Evolutionary conservation across 2,329 filamentous ascomycete species (phyloP), one percentile per base, ranked within the genome.

Genomic region (Mycocentrospora acerina): DNA sequence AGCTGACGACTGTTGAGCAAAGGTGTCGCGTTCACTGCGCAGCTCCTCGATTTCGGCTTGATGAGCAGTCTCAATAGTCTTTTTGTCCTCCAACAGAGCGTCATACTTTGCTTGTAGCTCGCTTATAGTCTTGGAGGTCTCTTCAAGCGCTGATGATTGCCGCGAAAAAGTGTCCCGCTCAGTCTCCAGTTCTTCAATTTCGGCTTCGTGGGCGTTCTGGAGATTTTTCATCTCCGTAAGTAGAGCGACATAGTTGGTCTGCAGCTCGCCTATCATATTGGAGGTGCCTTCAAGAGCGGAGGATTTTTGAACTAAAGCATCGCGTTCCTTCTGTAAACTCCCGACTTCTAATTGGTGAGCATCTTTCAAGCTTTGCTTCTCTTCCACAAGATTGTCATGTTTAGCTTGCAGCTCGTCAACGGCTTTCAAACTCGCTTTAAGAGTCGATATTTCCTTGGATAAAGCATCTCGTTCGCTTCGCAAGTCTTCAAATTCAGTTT

Each of bases 321-420:
- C 48, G 55, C 44, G 7, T 53, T 51, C 22, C 40, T 41, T 19
- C 24, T 43, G 32, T 2, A 53, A 15, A 6, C 34, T 34, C 12
- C 44, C 39, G 12, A 56, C n/a, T 26, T 51, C 49, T 15, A 9
- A 6, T 22, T 22, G 19, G 32, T 63, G 56, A 5, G 54, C 53
- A 30, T 58, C 56, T 35, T 60, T 54, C 3, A 42, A 50, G 19
- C 45, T 40, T 4, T 55, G 57, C 45, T 62, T 62, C 24, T 62
- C 60, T 38, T 52, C 48, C 4, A 62, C 28, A 4, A 64, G 38
- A 31, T 26, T 37, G 32, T 62, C 60, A 32, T 59, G 45, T 6
- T 52, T 51, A 6, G 47, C 48, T 33, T 60, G 57, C 13, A 58
- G 43, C 19, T 58, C 54, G 18, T 44, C 37, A 29, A 57, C 35